phyloP scores from a whole-genome alignment of 176 grass and related monocot genomes.

The Luzula sylvatica region DNA sequence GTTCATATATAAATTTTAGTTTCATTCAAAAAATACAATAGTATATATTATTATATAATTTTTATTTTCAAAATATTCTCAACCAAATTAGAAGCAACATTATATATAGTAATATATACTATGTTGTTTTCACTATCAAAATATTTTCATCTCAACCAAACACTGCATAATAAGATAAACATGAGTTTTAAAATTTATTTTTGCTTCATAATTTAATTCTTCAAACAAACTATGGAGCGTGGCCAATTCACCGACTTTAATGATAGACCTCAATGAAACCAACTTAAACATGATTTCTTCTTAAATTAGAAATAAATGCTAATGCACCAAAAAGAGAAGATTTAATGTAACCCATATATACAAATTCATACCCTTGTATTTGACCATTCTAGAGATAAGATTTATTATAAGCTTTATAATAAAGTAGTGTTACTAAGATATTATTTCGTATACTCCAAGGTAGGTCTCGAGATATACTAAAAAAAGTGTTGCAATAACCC shows the following conservation, averaged over 20 bases:
- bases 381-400: slow-evolving; percentile 18
- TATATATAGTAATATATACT: too few species aligned
- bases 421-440: slow-evolving; percentile 4
- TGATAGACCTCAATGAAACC: neutral
- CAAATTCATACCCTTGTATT: slow-evolving; percentile 24
- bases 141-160: too few species aligned
- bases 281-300: too few species aligned
- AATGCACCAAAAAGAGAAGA: neutral
- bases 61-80: too few species aligned
- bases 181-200: too few species aligned
- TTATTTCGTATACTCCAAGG: slow-evolving; percentile 9
- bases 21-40: too few species aligned
- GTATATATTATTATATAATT: too few species aligned
- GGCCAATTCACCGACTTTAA: slow-evolving; percentile 19
- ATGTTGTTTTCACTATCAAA: too few species aligned
- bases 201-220: too few species aligned
- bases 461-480: neutral
- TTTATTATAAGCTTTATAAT: slow-evolving; percentile 16
- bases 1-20: too few species aligned
- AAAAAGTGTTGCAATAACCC: neutral
- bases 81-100: too few species aligned
- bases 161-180: too few species aligned
- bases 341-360: neutral
- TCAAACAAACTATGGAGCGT: neutral
- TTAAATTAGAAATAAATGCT: slow-evolving; percentile 4